A percentile compares a stretch with the other conserved stretches of the same genome.
Conservation (phyloP, 2,329 filamentous ascomycete genomes). For the Westerdykella sp. region DNA sequence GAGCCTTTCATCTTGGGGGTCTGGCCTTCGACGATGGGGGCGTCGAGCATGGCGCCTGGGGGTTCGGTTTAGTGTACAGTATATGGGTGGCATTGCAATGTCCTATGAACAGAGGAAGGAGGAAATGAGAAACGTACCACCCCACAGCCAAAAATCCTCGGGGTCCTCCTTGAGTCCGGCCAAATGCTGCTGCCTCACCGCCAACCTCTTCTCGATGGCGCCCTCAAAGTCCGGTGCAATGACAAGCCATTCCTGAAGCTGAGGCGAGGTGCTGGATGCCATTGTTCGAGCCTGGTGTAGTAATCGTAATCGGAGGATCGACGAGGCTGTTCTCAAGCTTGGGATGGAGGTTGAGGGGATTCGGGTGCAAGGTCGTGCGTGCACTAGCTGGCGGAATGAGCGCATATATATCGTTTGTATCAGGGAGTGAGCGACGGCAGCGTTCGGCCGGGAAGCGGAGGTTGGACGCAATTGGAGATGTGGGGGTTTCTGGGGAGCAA, state of each 20-base stretch:
- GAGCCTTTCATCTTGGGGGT: slow-evolving; percentile 68
- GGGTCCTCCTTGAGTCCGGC: slow-evolving; percentile 22
- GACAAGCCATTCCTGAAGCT: slow-evolving; percentile 45
- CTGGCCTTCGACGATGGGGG: slow-evolving; percentile 49
- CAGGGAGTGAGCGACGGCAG: too few relatives aligned
- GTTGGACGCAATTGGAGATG: too few relatives aligned
- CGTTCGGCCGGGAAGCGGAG: too few relatives aligned
- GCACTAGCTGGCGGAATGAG: too few relatives aligned
- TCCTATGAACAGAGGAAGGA: background rate
- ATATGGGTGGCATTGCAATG: background rate
- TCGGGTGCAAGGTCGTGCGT: too few relatives aligned
- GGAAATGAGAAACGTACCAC: slow-evolving; percentile 19
- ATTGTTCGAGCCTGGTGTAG: slow-evolving; percentile 11
- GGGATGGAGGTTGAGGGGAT: too few relatives aligned
- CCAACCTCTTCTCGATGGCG: slow-evolving; percentile 40
- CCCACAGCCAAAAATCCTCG: slow-evolving; percentile 31
- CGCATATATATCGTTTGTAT: too few relatives aligned
- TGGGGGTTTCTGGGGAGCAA: too few relatives aligned
- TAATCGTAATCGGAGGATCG: background rate
- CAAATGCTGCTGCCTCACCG: slow-evolving; percentile 36
- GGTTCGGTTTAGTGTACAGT: too few relatives aligned
- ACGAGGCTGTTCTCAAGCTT: too few relatives aligned
- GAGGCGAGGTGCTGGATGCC: slow-evolving; percentile 8
- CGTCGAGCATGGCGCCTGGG: slow-evolving; percentile 32
- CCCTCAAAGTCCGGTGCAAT: slow-evolving; percentile 43